Conservation (phyloP, 1,139 yeast species). For the Chernovozyma aurita region DNA sequence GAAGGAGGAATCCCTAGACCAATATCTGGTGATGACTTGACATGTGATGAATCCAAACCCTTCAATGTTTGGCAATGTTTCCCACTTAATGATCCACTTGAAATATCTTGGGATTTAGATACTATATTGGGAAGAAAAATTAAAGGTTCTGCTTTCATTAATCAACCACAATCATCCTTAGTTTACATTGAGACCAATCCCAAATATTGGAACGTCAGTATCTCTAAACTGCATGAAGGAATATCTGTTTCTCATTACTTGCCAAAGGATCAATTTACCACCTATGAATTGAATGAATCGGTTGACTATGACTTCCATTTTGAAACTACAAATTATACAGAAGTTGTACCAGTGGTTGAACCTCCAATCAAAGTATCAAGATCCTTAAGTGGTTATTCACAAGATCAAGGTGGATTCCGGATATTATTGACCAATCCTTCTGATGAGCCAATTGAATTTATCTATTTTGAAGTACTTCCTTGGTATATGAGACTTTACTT, state of each 20-base stretch:
- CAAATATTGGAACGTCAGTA: slow-evolving; percentile 43
- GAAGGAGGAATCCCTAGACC: slow-evolving; percentile 81
- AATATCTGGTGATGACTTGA: slow-evolving; percentile 56
- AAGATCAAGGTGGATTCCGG: slow-evolving; percentile 86
- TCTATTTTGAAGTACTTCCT: slow-evolving; percentile 81
- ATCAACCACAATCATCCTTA: slow-evolving; percentile 27
- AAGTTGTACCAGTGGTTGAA: slow-evolving; percentile 26
- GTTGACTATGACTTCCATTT: slow-evolving; percentile 36
- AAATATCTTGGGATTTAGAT: slow-evolving; percentile 51
- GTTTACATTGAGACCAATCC: slow-evolving; percentile 44
- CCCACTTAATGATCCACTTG: slow-evolving; percentile 58
- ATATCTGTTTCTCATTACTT: neutral
- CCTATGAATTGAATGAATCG: slow-evolving; percentile 28
- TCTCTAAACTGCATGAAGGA: slow-evolving; percentile 10
- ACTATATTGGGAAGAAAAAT: slow-evolving; percentile 68
- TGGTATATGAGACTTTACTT: slow-evolving; percentile 89
- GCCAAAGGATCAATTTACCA: slow-evolving; percentile 2
- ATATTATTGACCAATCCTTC: slow-evolving; percentile 69
- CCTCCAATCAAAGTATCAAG: slow-evolving; percentile 79
- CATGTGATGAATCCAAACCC: slow-evolving; percentile 65
- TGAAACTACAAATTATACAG: slow-evolving; percentile 29
- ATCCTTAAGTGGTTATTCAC: slow-evolving; percentile 88
- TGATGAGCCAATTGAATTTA: slow-evolving; percentile 39
- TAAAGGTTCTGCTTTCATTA: slow-evolving; percentile 58
- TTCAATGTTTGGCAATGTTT: slow-evolving; percentile 69